Evolutionary conservation across 495 filamentous ascomycete species (phyloP), one percentile per base, ranked within the genome.

Genomic region (Penicillium crystallinum): DNA sequence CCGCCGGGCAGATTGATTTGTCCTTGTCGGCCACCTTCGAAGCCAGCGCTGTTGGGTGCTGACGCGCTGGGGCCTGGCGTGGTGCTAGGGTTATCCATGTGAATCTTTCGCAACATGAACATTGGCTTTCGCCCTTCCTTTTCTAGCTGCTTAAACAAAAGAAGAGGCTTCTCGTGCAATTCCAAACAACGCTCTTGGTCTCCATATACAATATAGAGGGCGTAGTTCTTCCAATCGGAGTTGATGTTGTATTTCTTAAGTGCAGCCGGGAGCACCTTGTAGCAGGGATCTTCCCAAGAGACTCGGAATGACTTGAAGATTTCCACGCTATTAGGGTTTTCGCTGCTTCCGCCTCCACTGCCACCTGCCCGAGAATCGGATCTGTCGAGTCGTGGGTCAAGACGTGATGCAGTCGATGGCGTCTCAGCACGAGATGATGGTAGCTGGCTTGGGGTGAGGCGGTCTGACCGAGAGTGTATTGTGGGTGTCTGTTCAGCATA

Each of bases 221-320:
- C 92, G 58, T 98, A 98, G 60, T 96, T 87, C 58, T 91, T 89
- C 87, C 91, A 96, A 46, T 96, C 92, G 18, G 89, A 90, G 52
- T 93, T 88, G 78, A 98, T 98, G 66, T 97, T 93, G 75, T 98
- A 98, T 64, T 96, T 95, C 66, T 92, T 92, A 19, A 98, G 78
- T 10, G 93, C 93, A 22, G 95, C 93, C 1, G 93, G 93, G 8
- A 98, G 81, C 29, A 98, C 93, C 63, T 96, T 97, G 71, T 96
- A 84, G 74, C 93, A 98, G 1, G 93, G 93, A 59, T 97, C 93
- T 53, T 98, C 93, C 84, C 96, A 91, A 56, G 87, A 90, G 54
- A 98, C 93, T 23, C 93, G 84, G 77, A 98, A 98, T 6, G 87
- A 91, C 67, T 97, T 97, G 82, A 97, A 97, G 46, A 98, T 97